Conservation (phyloP, 768 basidiomycete species). For the Dioszegia aurantiaca region DNA sequence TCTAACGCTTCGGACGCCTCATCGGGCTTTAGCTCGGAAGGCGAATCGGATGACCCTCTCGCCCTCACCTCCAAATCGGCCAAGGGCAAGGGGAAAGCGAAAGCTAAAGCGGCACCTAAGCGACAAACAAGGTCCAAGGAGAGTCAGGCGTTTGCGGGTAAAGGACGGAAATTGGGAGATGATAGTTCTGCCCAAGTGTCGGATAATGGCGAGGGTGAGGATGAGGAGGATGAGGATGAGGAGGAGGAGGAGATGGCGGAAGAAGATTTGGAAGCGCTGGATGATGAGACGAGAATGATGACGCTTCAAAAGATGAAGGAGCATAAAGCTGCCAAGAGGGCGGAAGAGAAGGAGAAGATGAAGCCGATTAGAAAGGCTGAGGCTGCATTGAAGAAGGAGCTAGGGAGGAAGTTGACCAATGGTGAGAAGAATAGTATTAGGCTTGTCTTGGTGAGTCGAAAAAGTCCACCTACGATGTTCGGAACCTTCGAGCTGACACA, state of each 20-base stretch:
- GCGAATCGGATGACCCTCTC: conserved; percentile 9
- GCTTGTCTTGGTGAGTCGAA: conserved; percentile 26
- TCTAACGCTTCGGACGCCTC: conserved; percentile 6
- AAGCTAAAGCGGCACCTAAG: conserved; percentile 19
- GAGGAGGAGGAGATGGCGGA: conserved; percentile 8
- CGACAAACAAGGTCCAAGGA: conserved; percentile 9
- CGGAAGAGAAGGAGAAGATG: conserved; percentile 45
- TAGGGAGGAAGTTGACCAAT: conserved; percentile 71
- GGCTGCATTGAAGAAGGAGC: conserved; percentile 57
- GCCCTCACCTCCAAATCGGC: neutral
- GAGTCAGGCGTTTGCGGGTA: conserved; percentile 1
- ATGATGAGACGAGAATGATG: conserved; percentile 18
- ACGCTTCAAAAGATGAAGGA: conserved; percentile 13
- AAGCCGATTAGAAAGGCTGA: conserved; percentile 39
- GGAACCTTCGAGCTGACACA: too few relatives aligned
- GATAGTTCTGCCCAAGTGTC: neutral
- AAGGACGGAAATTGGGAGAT: conserved; percentile 5
- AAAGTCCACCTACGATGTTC: too few relatives aligned
- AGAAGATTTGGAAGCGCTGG: conserved; percentile 11
- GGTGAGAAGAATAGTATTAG: conserved; percentile 58
- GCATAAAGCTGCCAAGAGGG: conserved; percentile 20
- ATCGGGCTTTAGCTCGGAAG: conserved; percentile 6
- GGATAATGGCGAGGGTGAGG: conserved; percentile 10
- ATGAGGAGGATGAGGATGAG: conserved; percentile 1
- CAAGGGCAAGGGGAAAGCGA: conserved; percentile 19